Evolutionary conservation across 164 flowering plant species (phyloP).

Genomic region (Stephania yunnanensis): DNA sequence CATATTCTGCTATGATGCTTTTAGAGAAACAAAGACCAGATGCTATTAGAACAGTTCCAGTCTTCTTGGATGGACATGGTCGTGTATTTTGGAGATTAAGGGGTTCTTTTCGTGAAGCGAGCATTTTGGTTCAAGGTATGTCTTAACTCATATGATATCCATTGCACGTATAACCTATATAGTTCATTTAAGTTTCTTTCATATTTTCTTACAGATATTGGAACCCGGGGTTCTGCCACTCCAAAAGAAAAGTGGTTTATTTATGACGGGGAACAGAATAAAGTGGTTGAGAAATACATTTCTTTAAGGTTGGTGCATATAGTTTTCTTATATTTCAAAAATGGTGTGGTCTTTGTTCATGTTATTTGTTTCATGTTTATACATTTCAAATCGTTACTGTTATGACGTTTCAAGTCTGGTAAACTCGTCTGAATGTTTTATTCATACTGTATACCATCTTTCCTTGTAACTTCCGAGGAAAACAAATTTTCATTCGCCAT

Average conservation of each 20-base stretch:
- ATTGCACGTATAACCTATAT: slow-evolving; percentile 1
- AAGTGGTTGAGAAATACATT: slow-evolving; percentile 7
- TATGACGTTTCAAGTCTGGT: not conserved
- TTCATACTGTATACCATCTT: not conserved
- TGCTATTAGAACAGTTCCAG: slow-evolving; percentile 61
- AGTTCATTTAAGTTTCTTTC: not conserved
- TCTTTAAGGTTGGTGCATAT: slow-evolving; percentile 13
- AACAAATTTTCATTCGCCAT: not conserved
- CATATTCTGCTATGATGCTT: not conserved
- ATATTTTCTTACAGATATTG: slow-evolving; percentile 7
- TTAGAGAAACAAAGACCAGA: slow-evolving; percentile 39
- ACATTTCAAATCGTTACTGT: not conserved
- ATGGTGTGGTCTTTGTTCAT: no score
- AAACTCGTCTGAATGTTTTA: not conserved
- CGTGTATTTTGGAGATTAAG: slow-evolving; percentile 56
- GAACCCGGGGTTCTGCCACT: slow-evolving; percentile 10
- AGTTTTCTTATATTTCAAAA: no score
- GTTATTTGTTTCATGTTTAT: no score
- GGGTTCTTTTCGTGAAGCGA: slow-evolving; percentile 24
- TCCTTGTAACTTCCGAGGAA: not conserved
- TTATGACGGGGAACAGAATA: slow-evolving; percentile 4
- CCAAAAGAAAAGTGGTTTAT: slow-evolving; percentile 15
- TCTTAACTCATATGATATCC: not conserved
- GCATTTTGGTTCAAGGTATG: slow-evolving; percentile 62
- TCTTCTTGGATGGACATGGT: slow-evolving; percentile 45